A percentile compares a stretch with the other conserved stretches of the same genome.
Evolutionary conservation across 768 basidiomycete species (phyloP).

Genomic region (Suillus ampliporus): DNA sequence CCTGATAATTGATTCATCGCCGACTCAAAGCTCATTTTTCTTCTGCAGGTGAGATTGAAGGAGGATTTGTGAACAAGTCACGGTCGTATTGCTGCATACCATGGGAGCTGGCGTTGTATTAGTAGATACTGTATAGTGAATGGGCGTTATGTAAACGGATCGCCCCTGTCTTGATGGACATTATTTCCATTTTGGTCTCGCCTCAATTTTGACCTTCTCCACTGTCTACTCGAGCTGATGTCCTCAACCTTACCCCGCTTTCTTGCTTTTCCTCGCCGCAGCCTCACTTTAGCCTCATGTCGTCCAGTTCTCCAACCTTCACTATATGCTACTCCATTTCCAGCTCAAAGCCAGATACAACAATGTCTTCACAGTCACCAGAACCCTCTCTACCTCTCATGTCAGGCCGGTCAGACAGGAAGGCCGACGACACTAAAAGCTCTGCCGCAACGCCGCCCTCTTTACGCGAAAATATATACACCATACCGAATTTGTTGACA

Average conservation of each 20-base stretch:
- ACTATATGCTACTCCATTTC: not conserved
- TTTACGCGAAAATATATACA: constrained; percentile 90
- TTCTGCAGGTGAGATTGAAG: constrained; percentile 10
- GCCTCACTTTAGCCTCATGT: not conserved
- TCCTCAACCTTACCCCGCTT: not conserved
- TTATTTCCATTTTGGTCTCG: constrained; percentile 1
- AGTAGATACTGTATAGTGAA: too few species aligned
- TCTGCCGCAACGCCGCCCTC: constrained; percentile 4
- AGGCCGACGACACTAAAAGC: too few species aligned
- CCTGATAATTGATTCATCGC: not conserved
- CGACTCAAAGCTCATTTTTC: constrained; percentile 9
- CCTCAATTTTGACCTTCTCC: constrained; percentile 1
- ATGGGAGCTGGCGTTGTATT: too few species aligned
- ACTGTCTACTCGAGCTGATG: too few species aligned
- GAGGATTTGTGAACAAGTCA: not conserved
- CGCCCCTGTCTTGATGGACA: not conserved
- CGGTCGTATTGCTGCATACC: not conserved
- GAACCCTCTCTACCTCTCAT: too few species aligned
- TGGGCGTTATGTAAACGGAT: too few species aligned
- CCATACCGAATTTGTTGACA: constrained; percentile 90
- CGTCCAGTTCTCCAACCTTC: too few species aligned
- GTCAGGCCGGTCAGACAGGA: too few species aligned
- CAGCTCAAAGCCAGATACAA: not conserved
- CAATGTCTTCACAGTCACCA: not conserved
- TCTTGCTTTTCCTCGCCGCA: not conserved